Percentiles rank a stretch among this genome's conserved stretches.
Evolutionary conservation across 1,284 basidiomycete species (phyloP).

Genomic region (Austropuccinia psidii): DNA sequence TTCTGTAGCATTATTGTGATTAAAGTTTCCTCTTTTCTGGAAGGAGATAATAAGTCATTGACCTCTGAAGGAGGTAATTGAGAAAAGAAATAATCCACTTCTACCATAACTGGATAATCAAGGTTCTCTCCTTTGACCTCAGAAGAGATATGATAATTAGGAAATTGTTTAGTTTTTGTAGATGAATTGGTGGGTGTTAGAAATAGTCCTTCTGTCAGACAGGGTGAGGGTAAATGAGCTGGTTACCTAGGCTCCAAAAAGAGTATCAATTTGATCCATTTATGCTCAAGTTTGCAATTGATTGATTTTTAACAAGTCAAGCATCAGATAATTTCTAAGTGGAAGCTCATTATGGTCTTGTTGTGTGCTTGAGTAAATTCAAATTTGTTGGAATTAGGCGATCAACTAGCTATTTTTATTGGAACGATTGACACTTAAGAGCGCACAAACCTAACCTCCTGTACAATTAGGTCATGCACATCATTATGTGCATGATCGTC

Average conservation of each 20-base stretch:
- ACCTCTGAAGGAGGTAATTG: constrained; percentile 1
- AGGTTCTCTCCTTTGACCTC: not conserved
- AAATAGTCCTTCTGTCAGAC: constrained; percentile 4
- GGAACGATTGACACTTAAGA: too few species aligned
- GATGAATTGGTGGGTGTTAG: not conserved
- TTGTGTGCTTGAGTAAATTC: too few species aligned
- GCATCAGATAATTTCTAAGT: too few species aligned
- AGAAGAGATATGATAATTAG: not conserved
- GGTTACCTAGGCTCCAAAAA: constrained; percentile 16
- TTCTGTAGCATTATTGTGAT: too few species aligned
- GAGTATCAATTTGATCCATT: constrained; percentile 1
- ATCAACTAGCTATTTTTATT: too few species aligned
- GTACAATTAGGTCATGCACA: too few species aligned
- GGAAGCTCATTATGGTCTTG: too few species aligned
- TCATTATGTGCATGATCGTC: too few species aligned
- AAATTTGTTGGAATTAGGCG: too few species aligned
- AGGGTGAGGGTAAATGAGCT: constrained; percentile 8
- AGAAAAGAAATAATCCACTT: constrained; percentile 2
- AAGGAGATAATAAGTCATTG: constrained; percentile 3
- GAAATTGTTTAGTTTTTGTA: constrained; percentile 10
- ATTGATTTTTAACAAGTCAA: constrained; percentile 8
- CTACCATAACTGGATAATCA: not conserved
- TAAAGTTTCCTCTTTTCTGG: too few species aligned
- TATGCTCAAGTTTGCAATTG: not conserved
- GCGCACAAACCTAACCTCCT: too few species aligned